A percentile compares a stretch with the other conserved stretches of the same genome.
phyloP scores from a whole-genome alignment of 164 flowering plant species.

The Litsea cubeba region DNA sequence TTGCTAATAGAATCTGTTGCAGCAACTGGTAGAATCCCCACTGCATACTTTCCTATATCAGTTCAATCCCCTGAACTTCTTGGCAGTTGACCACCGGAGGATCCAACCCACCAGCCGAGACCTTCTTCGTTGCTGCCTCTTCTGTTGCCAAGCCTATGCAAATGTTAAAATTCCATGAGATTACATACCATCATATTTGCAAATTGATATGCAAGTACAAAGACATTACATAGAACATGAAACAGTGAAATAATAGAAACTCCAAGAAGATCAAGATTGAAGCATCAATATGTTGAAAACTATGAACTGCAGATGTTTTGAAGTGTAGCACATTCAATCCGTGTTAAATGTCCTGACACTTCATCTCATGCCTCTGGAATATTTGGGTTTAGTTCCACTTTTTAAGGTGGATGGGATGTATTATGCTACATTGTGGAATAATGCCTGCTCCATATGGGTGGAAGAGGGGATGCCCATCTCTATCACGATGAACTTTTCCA shows the following conservation, averaged over 20 bases:
- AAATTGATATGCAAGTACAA: background rate
- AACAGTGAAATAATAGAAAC: background rate
- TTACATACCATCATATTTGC: background rate
- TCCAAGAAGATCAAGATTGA: background rate
- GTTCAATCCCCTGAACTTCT: conserved; percentile 2
- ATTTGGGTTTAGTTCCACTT: too few species aligned
- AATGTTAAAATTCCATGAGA: background rate
- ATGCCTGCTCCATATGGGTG: too few species aligned
- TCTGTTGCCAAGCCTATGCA: conserved; percentile 41
- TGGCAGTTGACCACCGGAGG: conserved; percentile 40
- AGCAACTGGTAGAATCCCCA: background rate
- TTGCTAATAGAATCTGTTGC: background rate
- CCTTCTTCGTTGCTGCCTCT: conserved; percentile 26
- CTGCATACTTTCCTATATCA: background rate
- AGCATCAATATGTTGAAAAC: too few species aligned
- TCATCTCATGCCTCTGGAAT: background rate
- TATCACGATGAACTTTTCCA: too few species aligned
- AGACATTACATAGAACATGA: background rate
- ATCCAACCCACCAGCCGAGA: conserved; percentile 38
- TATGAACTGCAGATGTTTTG: background rate
- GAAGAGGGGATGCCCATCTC: too few species aligned
- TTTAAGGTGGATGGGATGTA: too few species aligned
- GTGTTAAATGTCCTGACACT: background rate
- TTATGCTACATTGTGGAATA: too few species aligned
- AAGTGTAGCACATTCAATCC: background rate